Evolutionary conservation across 192 early-diverging fungal species (phyloP), one percentile per base, ranked within the genome.

Genomic region (Coemansia guatemalensis): DNA sequence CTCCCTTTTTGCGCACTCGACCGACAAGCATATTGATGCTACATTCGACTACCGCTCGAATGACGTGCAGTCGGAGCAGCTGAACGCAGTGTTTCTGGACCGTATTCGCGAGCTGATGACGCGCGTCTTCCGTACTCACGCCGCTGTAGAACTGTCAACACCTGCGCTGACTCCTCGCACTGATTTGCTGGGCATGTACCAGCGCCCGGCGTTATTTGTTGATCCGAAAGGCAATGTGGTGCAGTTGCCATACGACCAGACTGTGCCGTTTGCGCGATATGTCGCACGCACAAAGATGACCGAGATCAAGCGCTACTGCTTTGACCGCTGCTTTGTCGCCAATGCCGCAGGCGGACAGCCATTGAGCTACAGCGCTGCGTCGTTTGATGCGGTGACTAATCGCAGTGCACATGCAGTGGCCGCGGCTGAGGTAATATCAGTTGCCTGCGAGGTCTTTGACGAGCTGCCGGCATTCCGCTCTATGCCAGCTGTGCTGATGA

Each of bases 321-420:
- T 97, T 73, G 95, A 93, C 33, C 75, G 84, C 32, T 90, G 92
- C 7, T 98, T 90, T 70, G 79, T 89, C 1, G 85, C 89, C 65
- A 95, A 92, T 55, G 73, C 82, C 4, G 87, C 83, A 8, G 94
- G 94, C 7, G 95, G 94, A 5, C 95, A 95, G 71, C 95, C 95
- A 0, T 74, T 88, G 35, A 74, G 83, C 14, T 83, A 91, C 3
- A 64, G 85, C 25, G 94, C 95, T 62, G 93, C 88, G 48, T 92
- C 95, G 56, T 97, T 97, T 82, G 96, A 98, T 64, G 92, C 95
- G 48, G 89, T 96, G 5, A 88, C 87, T 39, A 55, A 86, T 78
- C 12, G 64, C 72, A 54, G 75, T 67, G 47, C 83, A 66, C 56
- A 90, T 88, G 87, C 73, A 3, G 83, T 93, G 41, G 85, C 92